Conservation (phyloP, 768 basidiomycete species). For the Thelephora ganbajun region DNA sequence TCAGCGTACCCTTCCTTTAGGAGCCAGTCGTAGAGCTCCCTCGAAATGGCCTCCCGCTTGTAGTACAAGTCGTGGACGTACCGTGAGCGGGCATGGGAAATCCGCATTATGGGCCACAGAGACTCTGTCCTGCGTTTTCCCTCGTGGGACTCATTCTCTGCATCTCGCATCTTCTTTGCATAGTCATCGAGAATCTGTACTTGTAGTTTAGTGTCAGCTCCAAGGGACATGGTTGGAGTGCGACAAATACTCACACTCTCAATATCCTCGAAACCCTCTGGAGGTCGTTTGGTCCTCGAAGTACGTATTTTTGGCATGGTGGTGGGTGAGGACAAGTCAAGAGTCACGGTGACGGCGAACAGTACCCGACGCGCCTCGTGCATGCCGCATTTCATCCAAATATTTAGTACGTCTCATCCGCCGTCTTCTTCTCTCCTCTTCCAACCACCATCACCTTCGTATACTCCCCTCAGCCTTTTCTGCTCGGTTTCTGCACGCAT, state of each 20-base stretch:
- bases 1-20: conserved; percentile 96
- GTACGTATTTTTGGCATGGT: conserved; percentile 90
- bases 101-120: conserved; percentile 96
- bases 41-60: conserved; percentile 90
- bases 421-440: not conserved
- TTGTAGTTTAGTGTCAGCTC: not conserved
- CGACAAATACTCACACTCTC: conserved; percentile 39
- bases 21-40: conserved; percentile 93
- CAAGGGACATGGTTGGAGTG: not conserved
- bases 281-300: conserved; percentile 83
- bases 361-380: not conserved
- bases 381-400: not conserved
- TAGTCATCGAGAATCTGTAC: conserved; percentile 90
- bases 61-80: conserved; percentile 99
- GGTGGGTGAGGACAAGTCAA: conserved; percentile 5
- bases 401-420: not conserved
- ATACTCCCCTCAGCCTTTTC: not conserved
- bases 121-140: conserved; percentile 93
- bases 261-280: conserved; percentile 93
- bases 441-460: not conserved
- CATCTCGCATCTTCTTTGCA: conserved; percentile 98
- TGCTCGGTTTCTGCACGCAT: too few species aligned
- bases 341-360: conserved; percentile 5
- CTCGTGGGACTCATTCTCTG: conserved; percentile 96
- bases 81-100: conserved; percentile 88